These are phyloP conservation scores for Exsudoporus floridanus DNA, from an alignment of 1,284 basidiomycete genomes.

Conservation along the genomic window DNA sequence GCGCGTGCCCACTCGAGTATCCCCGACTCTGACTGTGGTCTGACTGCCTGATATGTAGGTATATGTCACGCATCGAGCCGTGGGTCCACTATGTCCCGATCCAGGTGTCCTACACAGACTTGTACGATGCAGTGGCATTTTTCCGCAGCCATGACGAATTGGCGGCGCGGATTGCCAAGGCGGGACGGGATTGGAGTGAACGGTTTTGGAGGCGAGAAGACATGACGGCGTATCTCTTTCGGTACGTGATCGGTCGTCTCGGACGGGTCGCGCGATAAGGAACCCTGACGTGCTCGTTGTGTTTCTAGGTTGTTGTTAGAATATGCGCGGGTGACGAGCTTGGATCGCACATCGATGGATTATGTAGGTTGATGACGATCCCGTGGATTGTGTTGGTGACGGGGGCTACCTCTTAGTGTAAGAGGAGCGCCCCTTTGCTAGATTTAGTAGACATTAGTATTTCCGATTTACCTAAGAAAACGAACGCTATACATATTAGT, in stretches of 20 bases:
- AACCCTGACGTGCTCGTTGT: not conserved
- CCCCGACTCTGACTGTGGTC: not conserved
- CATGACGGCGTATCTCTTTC: constrained; percentile 61
- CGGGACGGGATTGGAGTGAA: constrained; percentile 59
- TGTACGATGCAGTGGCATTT: constrained; percentile 58
- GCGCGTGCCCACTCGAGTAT: constrained; percentile 8
- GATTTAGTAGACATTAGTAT: no score
- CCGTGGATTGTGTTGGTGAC: not conserved
- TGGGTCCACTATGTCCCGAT: constrained; percentile 67
- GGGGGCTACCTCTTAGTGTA: not conserved
- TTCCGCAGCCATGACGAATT: constrained; percentile 59
- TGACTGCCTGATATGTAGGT: constrained; percentile 29
- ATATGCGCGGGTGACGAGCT: constrained; percentile 26
- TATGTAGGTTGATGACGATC: constrained; percentile 12
- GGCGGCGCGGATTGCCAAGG: constrained; percentile 54
- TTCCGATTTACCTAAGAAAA: no score
- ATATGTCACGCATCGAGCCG: constrained; percentile 43
- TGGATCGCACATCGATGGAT: constrained; percentile 25
- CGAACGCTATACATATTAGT: no score
- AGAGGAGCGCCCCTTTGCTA: no score
- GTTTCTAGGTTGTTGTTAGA: constrained; percentile 41
- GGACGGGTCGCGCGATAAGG: not conserved
- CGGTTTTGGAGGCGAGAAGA: constrained; percentile 65
- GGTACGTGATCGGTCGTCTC: constrained; percentile 37
- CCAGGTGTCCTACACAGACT: constrained; percentile 50